A percentile compares a stretch with the other conserved stretches of the same genome.
phyloP scores from a whole-genome alignment of 2,329 filamentous ascomycete species.

The Colletotrichum aenigma region DNA sequence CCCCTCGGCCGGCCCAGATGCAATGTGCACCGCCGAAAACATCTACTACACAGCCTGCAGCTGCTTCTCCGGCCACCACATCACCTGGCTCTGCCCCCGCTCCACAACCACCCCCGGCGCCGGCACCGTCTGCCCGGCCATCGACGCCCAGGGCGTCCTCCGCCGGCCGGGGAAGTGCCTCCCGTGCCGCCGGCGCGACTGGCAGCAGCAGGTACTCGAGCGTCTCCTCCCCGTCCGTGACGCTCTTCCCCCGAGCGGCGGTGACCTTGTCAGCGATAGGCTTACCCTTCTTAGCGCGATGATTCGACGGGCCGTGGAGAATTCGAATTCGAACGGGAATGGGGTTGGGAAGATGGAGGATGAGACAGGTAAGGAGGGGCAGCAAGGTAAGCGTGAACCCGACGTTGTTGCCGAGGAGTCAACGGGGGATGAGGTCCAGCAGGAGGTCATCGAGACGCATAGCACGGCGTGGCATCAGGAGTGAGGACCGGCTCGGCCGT shows the following conservation, averaged over 20 bases:
- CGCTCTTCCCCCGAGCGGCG: background rate
- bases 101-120: background rate
- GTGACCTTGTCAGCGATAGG: background rate
- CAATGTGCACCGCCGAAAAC: slow-evolving; percentile 20
- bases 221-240: background rate
- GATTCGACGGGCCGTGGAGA: background rate
- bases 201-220: background rate
- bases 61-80: slow-evolving; percentile 9
- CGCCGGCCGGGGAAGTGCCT: slow-evolving; percentile 8
- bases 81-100: slow-evolving; percentile 1
- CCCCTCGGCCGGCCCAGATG: background rate
- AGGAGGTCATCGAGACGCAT: background rate
- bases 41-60: slow-evolving; percentile 13
- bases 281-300: background rate
- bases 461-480: background rate
- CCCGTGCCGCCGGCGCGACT: background rate
- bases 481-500: background rate
- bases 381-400: background rate
- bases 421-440: background rate
- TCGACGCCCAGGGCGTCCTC: slow-evolving; percentile 6
- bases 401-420: background rate
- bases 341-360: background rate
- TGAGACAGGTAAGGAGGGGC: background rate
- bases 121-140: background rate
- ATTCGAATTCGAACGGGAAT: background rate